These are phyloP conservation scores for Eimeria brunetti DNA, from an alignment of 169 alveolate genomes.

Conservation along the genomic window DNA sequence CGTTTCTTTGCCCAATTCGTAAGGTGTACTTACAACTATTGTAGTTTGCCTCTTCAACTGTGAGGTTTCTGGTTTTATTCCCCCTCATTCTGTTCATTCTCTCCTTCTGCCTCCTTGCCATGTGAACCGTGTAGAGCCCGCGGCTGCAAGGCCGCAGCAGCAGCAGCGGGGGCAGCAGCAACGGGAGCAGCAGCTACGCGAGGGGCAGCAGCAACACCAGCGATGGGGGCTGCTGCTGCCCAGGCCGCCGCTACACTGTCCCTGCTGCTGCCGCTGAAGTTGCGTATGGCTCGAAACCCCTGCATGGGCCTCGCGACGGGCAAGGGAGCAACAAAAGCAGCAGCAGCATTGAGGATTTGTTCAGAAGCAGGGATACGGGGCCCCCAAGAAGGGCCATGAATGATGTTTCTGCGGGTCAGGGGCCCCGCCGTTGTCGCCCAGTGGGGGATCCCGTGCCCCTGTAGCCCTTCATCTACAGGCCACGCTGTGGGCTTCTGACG, in stretches of 20 bases:
- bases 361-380: background rate
- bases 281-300: background rate
- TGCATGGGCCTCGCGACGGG: background rate
- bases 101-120: background rate
- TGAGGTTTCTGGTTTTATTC: background rate
- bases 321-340: background rate
- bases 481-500: background rate
- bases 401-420: background rate
- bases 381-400: background rate
- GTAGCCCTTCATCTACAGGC: background rate
- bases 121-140: background rate
- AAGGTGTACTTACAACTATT: background rate
- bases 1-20: background rate
- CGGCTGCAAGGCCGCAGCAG: background rate
- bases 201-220: background rate
- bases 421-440: background rate
- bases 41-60: background rate
- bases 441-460: constrained; percentile 18
- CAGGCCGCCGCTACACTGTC: background rate
- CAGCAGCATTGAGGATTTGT: background rate
- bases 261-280: background rate
- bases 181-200: background rate
- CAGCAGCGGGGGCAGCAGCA: constrained; percentile 12
- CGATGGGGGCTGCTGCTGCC: background rate
- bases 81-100: background rate